Conservation (phyloP, 176 grass and related monocot species). For the Phoenix dactylifera region DNA sequence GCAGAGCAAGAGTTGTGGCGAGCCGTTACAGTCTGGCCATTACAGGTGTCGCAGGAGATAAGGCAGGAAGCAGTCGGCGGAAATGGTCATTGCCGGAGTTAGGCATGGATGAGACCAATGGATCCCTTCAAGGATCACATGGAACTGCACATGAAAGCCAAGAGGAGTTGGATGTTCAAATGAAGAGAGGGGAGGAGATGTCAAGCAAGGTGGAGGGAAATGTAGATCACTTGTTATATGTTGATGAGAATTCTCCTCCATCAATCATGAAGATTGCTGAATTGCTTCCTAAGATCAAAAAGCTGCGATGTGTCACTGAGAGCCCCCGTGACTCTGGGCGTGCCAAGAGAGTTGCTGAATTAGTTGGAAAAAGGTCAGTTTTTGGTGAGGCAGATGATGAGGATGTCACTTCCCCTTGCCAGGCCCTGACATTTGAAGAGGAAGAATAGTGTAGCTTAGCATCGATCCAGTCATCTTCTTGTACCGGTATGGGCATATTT, state of each 20-base stretch:
- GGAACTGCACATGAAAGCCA: not conserved
- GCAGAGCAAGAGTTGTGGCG: constrained; percentile 48
- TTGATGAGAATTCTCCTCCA: constrained; percentile 27
- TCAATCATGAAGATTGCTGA: constrained; percentile 54
- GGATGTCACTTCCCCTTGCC: constrained; percentile 19
- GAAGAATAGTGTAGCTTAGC: constrained; percentile 12
- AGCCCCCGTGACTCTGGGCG: constrained; percentile 76
- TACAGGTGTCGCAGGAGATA: constrained; percentile 1
- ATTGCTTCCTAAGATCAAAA: constrained; percentile 65
- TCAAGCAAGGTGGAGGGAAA: not conserved
- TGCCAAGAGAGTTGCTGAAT: constrained; percentile 58
- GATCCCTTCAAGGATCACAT: not conserved
- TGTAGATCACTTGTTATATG: not conserved
- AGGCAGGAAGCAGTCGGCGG: constrained; percentile 21
- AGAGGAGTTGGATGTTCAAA: not conserved
- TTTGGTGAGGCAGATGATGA: constrained; percentile 27
- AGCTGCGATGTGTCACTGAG: constrained; percentile 21
- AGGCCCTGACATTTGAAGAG: constrained; percentile 27
- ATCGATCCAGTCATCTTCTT: constrained; percentile 6
- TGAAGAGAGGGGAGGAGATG: not conserved
- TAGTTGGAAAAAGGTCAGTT: constrained; percentile 43
- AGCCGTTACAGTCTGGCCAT: constrained; percentile 83
- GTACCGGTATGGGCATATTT: too few species aligned
- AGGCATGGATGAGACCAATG: not conserved
- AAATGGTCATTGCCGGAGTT: constrained; percentile 38